Conservation (phyloP, 768 basidiomycete genomes). For the Ramaria sp. region DNA sequence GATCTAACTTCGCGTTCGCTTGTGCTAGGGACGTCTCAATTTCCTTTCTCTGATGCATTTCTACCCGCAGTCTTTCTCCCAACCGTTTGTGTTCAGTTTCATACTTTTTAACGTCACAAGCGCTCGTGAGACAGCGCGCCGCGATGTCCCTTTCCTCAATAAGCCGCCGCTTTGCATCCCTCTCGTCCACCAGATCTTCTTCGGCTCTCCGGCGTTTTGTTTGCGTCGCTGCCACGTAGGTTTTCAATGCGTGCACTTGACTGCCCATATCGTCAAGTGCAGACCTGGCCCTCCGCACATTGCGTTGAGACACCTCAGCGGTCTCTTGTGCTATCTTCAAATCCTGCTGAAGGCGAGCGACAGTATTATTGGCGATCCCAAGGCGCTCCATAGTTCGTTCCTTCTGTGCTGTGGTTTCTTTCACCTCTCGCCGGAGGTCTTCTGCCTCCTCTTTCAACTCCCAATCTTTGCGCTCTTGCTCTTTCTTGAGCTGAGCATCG, state of each 20-base stretch:
- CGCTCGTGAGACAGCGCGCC: neutral
- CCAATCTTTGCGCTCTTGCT: neutral
- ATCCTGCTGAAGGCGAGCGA: neutral
- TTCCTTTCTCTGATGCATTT: neutral
- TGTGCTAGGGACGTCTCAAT: slow-evolving; percentile 55
- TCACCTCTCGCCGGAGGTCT: neutral
- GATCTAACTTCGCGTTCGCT: slow-evolving; percentile 65
- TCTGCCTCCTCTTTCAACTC: neutral
- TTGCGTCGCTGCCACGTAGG: neutral
- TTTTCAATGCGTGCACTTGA: neutral
- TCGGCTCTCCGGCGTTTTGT: neutral
- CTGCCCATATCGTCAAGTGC: neutral
- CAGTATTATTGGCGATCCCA: neutral
- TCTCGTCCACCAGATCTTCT: neutral
- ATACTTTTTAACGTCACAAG: neutral
- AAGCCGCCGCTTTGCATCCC: neutral
- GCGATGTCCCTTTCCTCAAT: neutral
- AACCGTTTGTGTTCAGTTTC: neutral
- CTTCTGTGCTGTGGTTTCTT: neutral
- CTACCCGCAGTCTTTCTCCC: neutral
- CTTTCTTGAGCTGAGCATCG: neutral
- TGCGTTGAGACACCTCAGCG: neutral
- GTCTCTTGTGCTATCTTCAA: neutral
- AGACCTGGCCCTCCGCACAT: neutral
- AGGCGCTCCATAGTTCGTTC: neutral